Conservation (phyloP, 108 stramenopile genomes). For the Skeletonema marinoi region DNA sequence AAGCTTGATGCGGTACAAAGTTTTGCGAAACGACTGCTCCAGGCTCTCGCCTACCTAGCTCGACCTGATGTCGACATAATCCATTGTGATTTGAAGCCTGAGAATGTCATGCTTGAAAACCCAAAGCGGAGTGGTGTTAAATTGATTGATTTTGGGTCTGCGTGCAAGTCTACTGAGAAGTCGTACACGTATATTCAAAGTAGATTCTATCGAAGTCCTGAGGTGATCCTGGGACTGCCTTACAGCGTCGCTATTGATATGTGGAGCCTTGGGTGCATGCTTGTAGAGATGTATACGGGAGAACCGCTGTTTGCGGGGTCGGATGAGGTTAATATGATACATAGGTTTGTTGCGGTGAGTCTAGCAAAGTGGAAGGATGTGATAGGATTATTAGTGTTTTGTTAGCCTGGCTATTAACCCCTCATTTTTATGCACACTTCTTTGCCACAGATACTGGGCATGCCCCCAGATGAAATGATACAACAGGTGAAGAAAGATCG, state of each 20-base stretch:
- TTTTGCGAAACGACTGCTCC: slow-evolving; percentile 90
- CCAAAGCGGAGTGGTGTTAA: slow-evolving; percentile 47
- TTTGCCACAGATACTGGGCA: slow-evolving; percentile 71
- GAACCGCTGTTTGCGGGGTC: slow-evolving; percentile 96
- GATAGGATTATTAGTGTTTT: not conserved
- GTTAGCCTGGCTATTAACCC: not conserved
- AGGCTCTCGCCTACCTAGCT: slow-evolving; percentile 72
- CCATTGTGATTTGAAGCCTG: slow-evolving; percentile 85
- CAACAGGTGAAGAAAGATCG: slow-evolving; percentile 70
- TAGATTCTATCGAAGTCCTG: slow-evolving; percentile 97
- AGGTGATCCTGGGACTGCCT: slow-evolving; percentile 97
- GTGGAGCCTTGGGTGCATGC: slow-evolving; percentile 98
- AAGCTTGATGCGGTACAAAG: slow-evolving; percentile 95
- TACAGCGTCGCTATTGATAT: slow-evolving; percentile 98
- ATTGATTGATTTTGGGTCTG: slow-evolving; percentile 60
- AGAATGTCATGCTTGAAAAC: slow-evolving; percentile 72
- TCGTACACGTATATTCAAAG: slow-evolving; percentile 97
- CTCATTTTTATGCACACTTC: not conserved
- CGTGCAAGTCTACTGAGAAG: not conserved
- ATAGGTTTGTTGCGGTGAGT: slow-evolving; percentile 91
- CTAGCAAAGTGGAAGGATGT: not conserved
- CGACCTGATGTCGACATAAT: slow-evolving; percentile 80
- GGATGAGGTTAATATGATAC: slow-evolving; percentile 96
- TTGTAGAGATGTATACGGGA: slow-evolving; percentile 99
- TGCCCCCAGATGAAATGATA: slow-evolving; percentile 81